A percentile compares a stretch with the other conserved stretches of the same genome.
phyloP scores from a whole-genome alignment of 129 eudicot species.

The Oenanthe sinensis region DNA sequence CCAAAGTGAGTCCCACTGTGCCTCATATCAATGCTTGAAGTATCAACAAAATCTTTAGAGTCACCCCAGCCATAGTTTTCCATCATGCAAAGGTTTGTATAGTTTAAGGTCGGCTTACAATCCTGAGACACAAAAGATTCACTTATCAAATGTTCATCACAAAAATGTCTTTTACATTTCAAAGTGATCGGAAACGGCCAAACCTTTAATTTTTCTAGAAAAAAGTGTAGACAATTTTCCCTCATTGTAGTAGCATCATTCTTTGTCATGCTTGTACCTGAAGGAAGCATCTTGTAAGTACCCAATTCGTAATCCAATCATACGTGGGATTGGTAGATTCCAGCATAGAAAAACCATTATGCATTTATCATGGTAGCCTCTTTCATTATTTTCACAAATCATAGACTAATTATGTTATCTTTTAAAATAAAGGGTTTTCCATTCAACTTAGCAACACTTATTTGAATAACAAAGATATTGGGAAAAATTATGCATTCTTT shows the following conservation, averaged over 20 bases:
- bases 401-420: background rate
- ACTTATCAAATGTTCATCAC: background rate
- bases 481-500: too few species aligned
- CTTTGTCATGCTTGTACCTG: constrained; percentile 72
- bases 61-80: constrained; percentile 58
- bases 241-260: constrained; percentile 49
- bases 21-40: constrained; percentile 31
- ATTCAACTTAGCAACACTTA: too few species aligned
- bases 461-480: too few species aligned
- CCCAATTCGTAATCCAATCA: background rate
- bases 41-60: constrained; percentile 21
- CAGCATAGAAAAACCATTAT: background rate
- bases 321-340: background rate
- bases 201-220: constrained; percentile 58
- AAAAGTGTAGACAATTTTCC: constrained; percentile 55
- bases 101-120: constrained; percentile 21
- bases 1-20: constrained; percentile 53
- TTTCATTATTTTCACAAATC: background rate
- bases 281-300: background rate
- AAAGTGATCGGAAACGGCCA: background rate
- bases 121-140: constrained; percentile 32
- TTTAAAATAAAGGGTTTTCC: background rate
- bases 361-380: background rate
- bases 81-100: constrained; percentile 24
- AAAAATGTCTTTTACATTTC: background rate